Evolutionary conservation across 2,329 filamentous ascomycete species (phyloP).

Genomic region (Stemphylium lycopersici): DNA sequence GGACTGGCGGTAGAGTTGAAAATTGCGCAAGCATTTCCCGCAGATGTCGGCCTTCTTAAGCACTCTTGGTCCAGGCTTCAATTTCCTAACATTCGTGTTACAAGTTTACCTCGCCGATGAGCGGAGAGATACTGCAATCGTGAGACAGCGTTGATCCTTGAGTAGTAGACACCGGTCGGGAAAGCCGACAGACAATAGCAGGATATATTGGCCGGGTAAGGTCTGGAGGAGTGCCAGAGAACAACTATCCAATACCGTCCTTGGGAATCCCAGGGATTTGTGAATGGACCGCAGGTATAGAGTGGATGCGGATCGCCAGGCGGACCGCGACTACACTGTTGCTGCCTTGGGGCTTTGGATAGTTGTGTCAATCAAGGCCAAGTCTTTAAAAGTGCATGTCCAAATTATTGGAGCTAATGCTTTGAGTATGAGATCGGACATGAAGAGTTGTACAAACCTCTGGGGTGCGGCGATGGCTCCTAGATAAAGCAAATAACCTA

Average conservation of each 20-base stretch:
- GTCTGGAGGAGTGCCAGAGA: constrained; percentile 19
- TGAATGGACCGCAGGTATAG: constrained; percentile 30
- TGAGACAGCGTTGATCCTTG: constrained; percentile 12
- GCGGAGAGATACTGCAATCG: neutral
- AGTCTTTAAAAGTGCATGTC: constrained; percentile 35
- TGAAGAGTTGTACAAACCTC: constrained; percentile 38
- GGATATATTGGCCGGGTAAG: constrained; percentile 25
- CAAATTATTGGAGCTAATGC: constrained; percentile 38
- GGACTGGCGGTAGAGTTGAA: neutral
- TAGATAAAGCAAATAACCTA: constrained; percentile 30
- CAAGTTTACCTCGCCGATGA: constrained; percentile 6
- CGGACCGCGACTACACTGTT: constrained; percentile 33
- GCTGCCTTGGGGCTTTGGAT: constrained; percentile 20
- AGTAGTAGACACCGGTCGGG: constrained; percentile 19
- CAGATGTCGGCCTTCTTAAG: constrained; percentile 9
- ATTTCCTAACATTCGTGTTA: constrained; percentile 10
- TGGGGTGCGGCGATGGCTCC: constrained; percentile 31
- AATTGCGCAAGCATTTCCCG: constrained; percentile 1
- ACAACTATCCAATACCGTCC: constrained; percentile 23
- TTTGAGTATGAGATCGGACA: constrained; percentile 40
- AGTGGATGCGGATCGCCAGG: constrained; percentile 31
- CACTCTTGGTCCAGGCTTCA: constrained; percentile 5
- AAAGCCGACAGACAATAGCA: constrained; percentile 18
- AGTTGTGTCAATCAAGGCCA: constrained; percentile 28
- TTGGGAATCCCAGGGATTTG: constrained; percentile 28